These are phyloP conservation scores for Pseudozyma pruni DNA, from an alignment of 1,284 basidiomycete genomes.

Conservation along the genomic window DNA sequence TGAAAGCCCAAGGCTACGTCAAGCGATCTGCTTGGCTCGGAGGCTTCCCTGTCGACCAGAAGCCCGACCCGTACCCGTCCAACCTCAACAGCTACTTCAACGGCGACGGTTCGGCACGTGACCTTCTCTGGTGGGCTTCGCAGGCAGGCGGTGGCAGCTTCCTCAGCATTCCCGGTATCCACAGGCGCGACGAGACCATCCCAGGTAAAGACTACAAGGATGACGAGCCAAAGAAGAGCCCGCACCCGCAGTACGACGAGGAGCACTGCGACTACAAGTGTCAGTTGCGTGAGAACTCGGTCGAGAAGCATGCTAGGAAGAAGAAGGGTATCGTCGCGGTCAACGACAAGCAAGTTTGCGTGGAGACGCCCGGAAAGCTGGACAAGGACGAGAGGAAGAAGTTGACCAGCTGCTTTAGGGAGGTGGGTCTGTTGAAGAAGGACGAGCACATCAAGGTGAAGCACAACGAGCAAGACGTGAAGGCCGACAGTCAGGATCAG, in stretches of 20 bases:
- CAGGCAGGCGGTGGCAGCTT: constrained; percentile 9
- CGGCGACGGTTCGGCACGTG: constrained; percentile 30
- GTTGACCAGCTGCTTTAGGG: constrained; percentile 20
- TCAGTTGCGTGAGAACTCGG: constrained; percentile 25
- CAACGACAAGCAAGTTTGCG: constrained; percentile 31
- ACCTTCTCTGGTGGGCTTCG: constrained; percentile 32
- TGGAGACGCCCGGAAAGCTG: constrained; percentile 33
- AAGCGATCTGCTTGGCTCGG: constrained; percentile 62
- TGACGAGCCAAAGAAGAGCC: constrained; percentile 5
- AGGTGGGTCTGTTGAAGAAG: constrained; percentile 14
- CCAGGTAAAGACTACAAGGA: constrained; percentile 11
- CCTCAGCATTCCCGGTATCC: constrained; percentile 16
- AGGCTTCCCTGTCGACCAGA: constrained; percentile 51
- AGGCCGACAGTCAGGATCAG: not conserved
- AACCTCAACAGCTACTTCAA: constrained; percentile 60
- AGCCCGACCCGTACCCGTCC: constrained; percentile 58
- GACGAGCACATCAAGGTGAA: too few species aligned
- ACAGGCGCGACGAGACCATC: constrained; percentile 9
- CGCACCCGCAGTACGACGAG: constrained; percentile 37
- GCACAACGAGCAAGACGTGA: too few species aligned
- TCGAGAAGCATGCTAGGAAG: constrained; percentile 40
- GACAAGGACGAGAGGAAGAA: constrained; percentile 28
- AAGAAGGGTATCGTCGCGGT: constrained; percentile 33
- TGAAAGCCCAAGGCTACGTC: constrained; percentile 49
- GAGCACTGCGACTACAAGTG: constrained; percentile 50